Evolutionary conservation across 2,329 filamentous ascomycete genomes (phyloP).

Genomic region (Rutstroemia sp.): DNA sequence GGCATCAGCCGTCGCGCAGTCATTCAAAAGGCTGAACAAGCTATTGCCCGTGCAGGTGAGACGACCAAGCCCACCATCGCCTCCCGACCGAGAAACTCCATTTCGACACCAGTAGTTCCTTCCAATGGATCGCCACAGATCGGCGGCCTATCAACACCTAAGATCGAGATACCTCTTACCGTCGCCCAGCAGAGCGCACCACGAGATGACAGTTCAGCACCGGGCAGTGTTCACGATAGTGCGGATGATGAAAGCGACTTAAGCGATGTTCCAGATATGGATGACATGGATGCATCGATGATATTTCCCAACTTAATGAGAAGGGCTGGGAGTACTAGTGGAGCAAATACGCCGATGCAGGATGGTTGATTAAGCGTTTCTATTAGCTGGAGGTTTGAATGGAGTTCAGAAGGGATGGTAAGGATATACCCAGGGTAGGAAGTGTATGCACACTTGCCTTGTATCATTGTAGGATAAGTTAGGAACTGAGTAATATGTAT

Average conservation of each 20-base stretch:
- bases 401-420: too few species aligned
- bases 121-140: constrained; percentile 27
- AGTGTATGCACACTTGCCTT: too few species aligned
- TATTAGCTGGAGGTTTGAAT: too few species aligned
- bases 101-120: constrained; percentile 13
- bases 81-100: constrained; percentile 17
- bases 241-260: constrained; percentile 49
- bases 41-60: constrained; percentile 38
- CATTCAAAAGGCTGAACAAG: constrained; percentile 54
- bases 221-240: constrained; percentile 38
- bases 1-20: constrained; percentile 38
- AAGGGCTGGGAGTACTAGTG: not conserved
- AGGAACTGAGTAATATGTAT: too few species aligned
- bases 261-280: constrained; percentile 38
- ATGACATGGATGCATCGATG: constrained; percentile 19
- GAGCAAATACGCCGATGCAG: not conserved
- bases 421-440: too few species aligned
- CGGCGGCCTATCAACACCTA: constrained; percentile 26
- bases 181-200: constrained; percentile 21
- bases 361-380: too few species aligned
- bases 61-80: constrained; percentile 30
- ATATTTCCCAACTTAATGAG: constrained; percentile 18
- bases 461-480: too few species aligned
- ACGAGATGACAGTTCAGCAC: constrained; percentile 28
- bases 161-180: constrained; percentile 29